These are phyloP conservation scores for Mycena venus DNA, from an alignment of 768 basidiomycete species.

Conservation along the genomic window DNA sequence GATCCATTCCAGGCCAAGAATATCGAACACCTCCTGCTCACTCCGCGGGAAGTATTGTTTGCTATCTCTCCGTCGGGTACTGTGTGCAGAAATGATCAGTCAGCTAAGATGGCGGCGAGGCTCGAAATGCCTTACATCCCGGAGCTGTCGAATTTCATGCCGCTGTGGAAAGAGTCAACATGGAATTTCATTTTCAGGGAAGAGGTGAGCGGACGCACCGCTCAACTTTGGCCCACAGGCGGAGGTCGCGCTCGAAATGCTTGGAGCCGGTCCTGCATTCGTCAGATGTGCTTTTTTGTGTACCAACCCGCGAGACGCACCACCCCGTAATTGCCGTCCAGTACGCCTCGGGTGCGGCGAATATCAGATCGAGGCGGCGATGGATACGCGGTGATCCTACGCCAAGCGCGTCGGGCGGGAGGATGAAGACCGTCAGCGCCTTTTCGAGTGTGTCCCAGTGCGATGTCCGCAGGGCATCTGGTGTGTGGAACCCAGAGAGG, in stretches of 20 bases:
- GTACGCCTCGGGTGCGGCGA: conserved; percentile 81
- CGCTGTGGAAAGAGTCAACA: conserved; percentile 53
- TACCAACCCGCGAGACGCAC: conserved; percentile 51
- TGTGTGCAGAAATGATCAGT: conserved; percentile 40
- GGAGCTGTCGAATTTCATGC: conserved; percentile 88
- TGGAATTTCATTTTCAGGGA: neutral
- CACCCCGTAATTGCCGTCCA: conserved; percentile 94
- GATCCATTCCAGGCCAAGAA: conserved; percentile 78
- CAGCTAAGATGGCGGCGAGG: neutral
- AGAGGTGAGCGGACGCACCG: conserved; percentile 55
- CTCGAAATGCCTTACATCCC: conserved; percentile 71
- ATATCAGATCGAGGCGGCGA: conserved; percentile 88
- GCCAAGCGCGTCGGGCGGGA: conserved; percentile 58
- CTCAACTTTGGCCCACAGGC: conserved; percentile 74
- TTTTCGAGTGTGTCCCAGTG: conserved; percentile 90
- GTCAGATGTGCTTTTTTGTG: neutral
- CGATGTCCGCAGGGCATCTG: conserved; percentile 66
- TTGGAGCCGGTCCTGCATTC: conserved; percentile 83
- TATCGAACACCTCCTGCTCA: conserved; percentile 80
- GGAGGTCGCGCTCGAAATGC: conserved; percentile 90
- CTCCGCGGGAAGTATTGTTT: conserved; percentile 69
- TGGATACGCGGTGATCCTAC: conserved; percentile 53
- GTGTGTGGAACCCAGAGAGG: conserved; percentile 70
- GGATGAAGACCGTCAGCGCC: conserved; percentile 81
- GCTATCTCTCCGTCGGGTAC: conserved; percentile 75